These are phyloP conservation scores for Arthrobotrys conoides DNA, from an alignment of 2,329 filamentous ascomycete genomes.

Conservation along the genomic window DNA sequence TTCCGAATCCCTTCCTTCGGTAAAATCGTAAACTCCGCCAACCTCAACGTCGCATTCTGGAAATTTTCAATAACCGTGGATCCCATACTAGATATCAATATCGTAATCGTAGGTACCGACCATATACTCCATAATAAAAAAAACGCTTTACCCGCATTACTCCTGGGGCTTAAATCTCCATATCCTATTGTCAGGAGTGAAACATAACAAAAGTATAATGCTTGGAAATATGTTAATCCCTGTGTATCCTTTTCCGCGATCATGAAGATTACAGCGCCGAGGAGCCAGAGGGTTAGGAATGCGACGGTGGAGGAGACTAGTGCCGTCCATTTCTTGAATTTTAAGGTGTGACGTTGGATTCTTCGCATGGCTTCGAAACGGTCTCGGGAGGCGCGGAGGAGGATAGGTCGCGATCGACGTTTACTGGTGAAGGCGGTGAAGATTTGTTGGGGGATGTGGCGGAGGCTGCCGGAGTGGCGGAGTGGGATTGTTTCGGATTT, in stretches of 20 bases:
- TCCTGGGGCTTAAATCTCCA: slow-evolving; percentile 82
- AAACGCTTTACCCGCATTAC: slow-evolving; percentile 83
- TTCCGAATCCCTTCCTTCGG: slow-evolving; percentile 69
- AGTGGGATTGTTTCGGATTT: slow-evolving; percentile 10
- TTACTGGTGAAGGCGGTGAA: slow-evolving; percentile 25
- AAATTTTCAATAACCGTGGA: slow-evolving; percentile 83
- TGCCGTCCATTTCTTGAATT: slow-evolving; percentile 80
- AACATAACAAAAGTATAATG: slow-evolving; percentile 88
- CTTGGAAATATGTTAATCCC: slow-evolving; percentile 80
- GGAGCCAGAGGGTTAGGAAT: slow-evolving; percentile 83
- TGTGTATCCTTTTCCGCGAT: slow-evolving; percentile 71
- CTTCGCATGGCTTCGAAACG: slow-evolving; percentile 82
- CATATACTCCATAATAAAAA: slow-evolving; percentile 93
- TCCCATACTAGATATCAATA: slow-evolving; percentile 85
- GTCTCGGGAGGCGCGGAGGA: slow-evolving; percentile 56
- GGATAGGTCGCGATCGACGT: slow-evolving; percentile 40
- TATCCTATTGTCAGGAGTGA: slow-evolving; percentile 89
- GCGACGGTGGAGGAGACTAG: slow-evolving; percentile 77
- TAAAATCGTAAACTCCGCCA: slow-evolving; percentile 77
- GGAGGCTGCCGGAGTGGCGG: slow-evolving; percentile 30
- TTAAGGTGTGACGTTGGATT: slow-evolving; percentile 78
- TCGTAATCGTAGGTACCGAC: slow-evolving; percentile 87
- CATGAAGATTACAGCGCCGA: slow-evolving; percentile 84
- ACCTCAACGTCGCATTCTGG: slow-evolving; percentile 73
- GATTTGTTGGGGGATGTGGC: slow-evolving; percentile 31